Conservation (phyloP, 257 asterid species). For the Nicotiana undulata region DNA sequence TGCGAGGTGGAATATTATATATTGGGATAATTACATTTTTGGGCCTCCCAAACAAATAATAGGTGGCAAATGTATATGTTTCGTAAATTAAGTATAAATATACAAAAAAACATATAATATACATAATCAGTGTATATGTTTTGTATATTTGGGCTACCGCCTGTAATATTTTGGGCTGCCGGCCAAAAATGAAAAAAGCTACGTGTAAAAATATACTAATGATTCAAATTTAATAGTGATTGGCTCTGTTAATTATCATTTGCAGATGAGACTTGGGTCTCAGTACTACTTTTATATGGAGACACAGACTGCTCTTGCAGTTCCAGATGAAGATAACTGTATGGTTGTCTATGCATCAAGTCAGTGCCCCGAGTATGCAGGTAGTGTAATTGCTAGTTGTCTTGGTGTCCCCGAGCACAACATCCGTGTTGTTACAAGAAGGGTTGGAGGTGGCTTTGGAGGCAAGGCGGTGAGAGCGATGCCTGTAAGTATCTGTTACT, state of each 20-base stretch:
- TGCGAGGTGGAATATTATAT: neutral
- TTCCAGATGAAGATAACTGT: conserved; percentile 83
- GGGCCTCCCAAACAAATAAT: neutral
- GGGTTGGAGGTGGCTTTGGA: conserved; percentile 87
- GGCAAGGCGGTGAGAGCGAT: conserved; percentile 60
- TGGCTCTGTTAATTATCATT: conserved; percentile 2
- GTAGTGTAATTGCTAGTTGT: conserved; percentile 53
- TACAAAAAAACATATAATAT: neutral
- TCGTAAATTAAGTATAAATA: no score
- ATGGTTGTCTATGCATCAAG: conserved; percentile 60
- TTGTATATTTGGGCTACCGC: neutral
- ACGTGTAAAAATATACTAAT: no score
- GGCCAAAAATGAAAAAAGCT: neutral
- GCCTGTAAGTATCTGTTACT: conserved; percentile 38
- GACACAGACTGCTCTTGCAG: conserved; percentile 66
- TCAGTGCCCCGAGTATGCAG: conserved; percentile 52
- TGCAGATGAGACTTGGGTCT: conserved; percentile 56
- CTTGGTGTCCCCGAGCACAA: conserved; percentile 68
- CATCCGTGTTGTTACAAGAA: conserved; percentile 61
- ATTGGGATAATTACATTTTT: no score
- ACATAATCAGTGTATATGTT: neutral
- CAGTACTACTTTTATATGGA: conserved; percentile 73
- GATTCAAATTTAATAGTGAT: neutral
- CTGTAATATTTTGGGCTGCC: neutral
- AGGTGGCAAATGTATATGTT: neutral